Conservation (phyloP, 768 basidiomycete genomes). For the Lentinula lateritia region DNA sequence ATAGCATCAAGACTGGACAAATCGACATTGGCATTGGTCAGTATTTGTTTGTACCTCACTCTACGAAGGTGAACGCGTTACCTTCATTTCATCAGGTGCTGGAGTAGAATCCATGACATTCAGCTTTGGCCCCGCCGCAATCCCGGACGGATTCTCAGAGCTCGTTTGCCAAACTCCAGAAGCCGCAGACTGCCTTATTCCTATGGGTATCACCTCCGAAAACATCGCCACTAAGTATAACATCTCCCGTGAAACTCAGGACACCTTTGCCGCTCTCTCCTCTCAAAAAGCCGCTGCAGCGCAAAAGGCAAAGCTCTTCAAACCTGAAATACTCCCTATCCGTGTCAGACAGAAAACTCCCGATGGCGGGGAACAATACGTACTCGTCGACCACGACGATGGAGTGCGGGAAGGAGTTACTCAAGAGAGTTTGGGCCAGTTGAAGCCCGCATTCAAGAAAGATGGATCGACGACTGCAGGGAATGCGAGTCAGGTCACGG, state of each 20-base stretch:
- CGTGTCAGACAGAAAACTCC: constrained; percentile 64
- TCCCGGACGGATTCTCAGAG: constrained; percentile 57
- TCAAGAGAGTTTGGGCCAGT: constrained; percentile 65
- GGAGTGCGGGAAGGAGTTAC: constrained; percentile 89
- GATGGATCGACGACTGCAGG: constrained; percentile 77
- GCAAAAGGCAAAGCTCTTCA: constrained; percentile 77
- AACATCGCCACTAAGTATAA: constrained; percentile 78
- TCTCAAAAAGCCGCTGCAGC: constrained; percentile 82
- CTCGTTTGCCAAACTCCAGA: constrained; percentile 60
- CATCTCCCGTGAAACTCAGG: constrained; percentile 70
- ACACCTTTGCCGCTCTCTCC: constrained; percentile 78
- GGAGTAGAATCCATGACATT: constrained; percentile 90
- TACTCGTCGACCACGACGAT: constrained; percentile 72
- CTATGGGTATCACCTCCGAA: constrained; percentile 93
- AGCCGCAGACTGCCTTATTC: constrained; percentile 75
- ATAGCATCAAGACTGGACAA: constrained; percentile 70
- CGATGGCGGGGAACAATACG: constrained; percentile 68
- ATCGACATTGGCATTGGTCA: constrained; percentile 80
- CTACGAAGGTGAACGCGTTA: not conserved
- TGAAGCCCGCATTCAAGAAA: constrained; percentile 80
- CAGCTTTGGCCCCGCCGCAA: constrained; percentile 57
- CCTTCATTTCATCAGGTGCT: constrained; percentile 31
- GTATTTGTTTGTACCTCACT: not conserved
- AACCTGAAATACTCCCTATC: constrained; percentile 81
- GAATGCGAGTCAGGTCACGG: constrained; percentile 87